phyloP scores from a whole-genome alignment of 495 filamentous ascomycete species.

The Aspergillus sparsus region DNA sequence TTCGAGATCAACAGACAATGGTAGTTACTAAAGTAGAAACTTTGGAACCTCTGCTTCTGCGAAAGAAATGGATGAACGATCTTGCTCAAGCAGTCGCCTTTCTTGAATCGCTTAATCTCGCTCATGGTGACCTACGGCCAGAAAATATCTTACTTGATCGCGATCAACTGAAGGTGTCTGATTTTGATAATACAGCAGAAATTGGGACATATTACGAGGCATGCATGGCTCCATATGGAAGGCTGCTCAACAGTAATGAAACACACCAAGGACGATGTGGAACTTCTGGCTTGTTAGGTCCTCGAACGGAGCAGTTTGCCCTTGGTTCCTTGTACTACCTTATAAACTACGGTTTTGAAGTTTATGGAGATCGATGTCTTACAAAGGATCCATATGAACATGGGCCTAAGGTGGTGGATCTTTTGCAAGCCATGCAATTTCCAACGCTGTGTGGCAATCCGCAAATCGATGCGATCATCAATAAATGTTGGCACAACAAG shows the following conservation, averaged over 20 bases:
- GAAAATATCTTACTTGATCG: conserved; percentile 34
- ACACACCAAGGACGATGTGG: conserved; percentile 28
- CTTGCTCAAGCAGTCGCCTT: conserved; percentile 42
- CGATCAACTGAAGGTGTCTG: conserved; percentile 29
- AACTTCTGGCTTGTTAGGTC: conserved; percentile 32
- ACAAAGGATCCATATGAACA: conserved; percentile 39
- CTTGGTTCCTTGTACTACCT: conserved; percentile 42
- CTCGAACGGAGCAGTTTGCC: conserved; percentile 42
- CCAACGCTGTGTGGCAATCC: conserved; percentile 36
- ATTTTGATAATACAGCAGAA: conserved; percentile 35
- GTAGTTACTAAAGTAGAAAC: conserved; percentile 34
- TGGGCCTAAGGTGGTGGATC: conserved; percentile 35
- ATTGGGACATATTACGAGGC: conserved; percentile 33
- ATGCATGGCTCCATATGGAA: conserved; percentile 32
- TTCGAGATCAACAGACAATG: conserved; percentile 26
- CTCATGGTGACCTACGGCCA: conserved; percentile 38
- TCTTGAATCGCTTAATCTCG: conserved; percentile 40
- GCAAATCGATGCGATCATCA: conserved; percentile 39
- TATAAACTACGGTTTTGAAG: conserved; percentile 42
- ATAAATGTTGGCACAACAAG: conserved; percentile 42
- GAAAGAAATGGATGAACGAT: conserved; percentile 43
- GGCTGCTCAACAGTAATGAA: conserved; percentile 28
- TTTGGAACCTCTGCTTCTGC: conserved; percentile 33
- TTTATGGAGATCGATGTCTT: conserved; percentile 37
- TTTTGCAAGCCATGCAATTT: conserved; percentile 40